Evolutionary conservation across 176 grass and related monocot genomes (phyloP).

Genomic region (Cenchrus purpureus): DNA sequence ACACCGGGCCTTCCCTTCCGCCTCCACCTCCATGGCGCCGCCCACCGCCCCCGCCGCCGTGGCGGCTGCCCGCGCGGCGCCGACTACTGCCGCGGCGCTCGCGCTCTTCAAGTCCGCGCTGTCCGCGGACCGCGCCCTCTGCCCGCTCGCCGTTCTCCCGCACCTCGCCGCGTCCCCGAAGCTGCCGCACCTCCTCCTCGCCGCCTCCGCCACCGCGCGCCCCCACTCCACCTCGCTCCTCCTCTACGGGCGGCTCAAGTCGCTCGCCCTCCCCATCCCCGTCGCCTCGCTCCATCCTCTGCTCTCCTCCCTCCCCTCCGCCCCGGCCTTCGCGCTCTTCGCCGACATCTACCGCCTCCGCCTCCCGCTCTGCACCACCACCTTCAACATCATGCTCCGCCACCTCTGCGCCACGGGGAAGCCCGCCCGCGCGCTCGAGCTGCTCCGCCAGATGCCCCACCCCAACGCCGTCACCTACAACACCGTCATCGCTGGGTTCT

Average conservation of each 20-base stretch:
- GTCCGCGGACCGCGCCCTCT: constrained; percentile 16
- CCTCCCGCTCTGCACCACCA: constrained; percentile 42
- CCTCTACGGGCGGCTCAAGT: constrained; percentile 25
- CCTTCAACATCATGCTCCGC: constrained; percentile 66
- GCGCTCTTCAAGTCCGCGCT: constrained; percentile 36
- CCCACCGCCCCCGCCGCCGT: constrained; percentile 29
- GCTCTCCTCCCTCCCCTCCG: constrained; percentile 43
- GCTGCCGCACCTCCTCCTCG: constrained; percentile 32
- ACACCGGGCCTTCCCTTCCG: not conserved
- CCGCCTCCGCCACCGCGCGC: constrained; percentile 20
- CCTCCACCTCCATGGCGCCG: constrained; percentile 7
- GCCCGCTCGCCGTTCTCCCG: constrained; percentile 35
- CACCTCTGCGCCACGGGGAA: constrained; percentile 67
- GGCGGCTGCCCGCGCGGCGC: constrained; percentile 22
- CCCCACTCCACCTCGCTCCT: constrained; percentile 23
- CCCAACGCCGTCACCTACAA: constrained; percentile 60
- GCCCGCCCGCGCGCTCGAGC: constrained; percentile 44
- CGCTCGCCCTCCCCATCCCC: constrained; percentile 29
- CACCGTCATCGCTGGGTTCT: constrained; percentile 55
- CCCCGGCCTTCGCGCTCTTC: constrained; percentile 52
- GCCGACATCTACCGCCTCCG: constrained; percentile 52
- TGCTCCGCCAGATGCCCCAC: constrained; percentile 48
- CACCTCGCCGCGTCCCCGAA: constrained; percentile 26
- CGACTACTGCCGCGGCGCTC: constrained; percentile 10
- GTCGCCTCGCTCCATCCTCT: constrained; percentile 29